Conservation (phyloP, 768 basidiomycete genomes). For the Mycena chlorophos region DNA sequence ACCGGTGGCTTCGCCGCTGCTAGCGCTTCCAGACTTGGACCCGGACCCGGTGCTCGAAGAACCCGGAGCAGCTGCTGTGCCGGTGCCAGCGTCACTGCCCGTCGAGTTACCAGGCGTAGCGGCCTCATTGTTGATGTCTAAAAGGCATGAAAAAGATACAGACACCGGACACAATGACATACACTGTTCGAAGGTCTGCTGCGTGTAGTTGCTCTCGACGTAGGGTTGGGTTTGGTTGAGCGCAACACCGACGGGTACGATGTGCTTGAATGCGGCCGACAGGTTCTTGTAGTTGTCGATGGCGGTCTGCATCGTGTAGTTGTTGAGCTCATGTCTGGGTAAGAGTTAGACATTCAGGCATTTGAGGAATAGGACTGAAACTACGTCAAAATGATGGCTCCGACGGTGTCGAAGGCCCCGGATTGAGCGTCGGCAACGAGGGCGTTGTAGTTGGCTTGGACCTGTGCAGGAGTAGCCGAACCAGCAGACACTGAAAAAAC, state of each 20-base stretch:
- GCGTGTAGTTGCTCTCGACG: constrained; percentile 43
- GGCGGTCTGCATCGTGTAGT: constrained; percentile 61
- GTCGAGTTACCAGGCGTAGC: not conserved
- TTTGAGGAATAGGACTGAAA: too few relatives aligned
- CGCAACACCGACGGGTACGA: constrained; percentile 58
- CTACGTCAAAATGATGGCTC: constrained; percentile 31
- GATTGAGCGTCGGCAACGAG: not conserved
- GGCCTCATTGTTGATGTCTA: not conserved
- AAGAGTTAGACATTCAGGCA: too few relatives aligned
- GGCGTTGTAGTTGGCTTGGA: constrained; percentile 15
- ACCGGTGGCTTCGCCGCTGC: not conserved
- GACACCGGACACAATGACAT: constrained; percentile 14
- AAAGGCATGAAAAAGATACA: not conserved
- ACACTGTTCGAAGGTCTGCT: constrained; percentile 53
- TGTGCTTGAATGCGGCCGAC: constrained; percentile 46
- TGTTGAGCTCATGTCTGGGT: constrained; percentile 64
- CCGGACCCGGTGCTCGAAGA: not conserved
- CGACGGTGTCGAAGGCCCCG: constrained; percentile 9
- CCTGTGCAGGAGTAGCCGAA: constrained; percentile 25
- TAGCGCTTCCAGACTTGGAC: not conserved
- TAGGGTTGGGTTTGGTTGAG: constrained; percentile 55
- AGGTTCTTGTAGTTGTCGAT: constrained; percentile 49
- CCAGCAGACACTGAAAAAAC: not conserved
- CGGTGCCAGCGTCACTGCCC: not conserved
- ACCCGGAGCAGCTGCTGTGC: not conserved